phyloP scores from a whole-genome alignment of 768 basidiomycete species.

The Mycena crocata region DNA sequence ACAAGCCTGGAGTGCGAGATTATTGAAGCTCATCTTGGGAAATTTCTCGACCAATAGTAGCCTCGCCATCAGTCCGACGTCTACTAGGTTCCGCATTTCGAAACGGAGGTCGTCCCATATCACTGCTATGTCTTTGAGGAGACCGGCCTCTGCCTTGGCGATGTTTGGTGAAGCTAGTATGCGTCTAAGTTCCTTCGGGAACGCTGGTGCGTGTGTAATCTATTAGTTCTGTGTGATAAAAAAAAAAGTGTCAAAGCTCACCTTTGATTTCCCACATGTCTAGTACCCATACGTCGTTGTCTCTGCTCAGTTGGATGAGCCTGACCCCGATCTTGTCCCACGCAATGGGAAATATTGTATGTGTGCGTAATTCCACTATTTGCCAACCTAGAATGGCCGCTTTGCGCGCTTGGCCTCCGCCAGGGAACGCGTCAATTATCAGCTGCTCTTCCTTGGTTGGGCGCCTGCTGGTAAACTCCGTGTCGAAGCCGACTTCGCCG shows the following conservation, averaged over 20 bases:
- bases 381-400: not conserved
- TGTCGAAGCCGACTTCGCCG: conserved; percentile 3
- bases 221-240: not conserved
- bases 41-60: not conserved
- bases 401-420: not conserved
- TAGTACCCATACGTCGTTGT: not conserved
- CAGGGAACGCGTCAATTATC: not conserved
- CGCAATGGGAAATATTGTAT: not conserved
- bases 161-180: not conserved
- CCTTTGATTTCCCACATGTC: conserved; percentile 1
- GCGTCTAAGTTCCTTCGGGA: not conserved
- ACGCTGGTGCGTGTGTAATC: not conserved
- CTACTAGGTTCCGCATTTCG: not conserved
- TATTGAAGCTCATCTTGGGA: not conserved
- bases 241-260: not conserved
- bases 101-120: not conserved
- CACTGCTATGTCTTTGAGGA: not conserved
- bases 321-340: not conserved
- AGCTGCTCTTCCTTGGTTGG: not conserved
- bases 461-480: not conserved
- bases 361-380: not conserved
- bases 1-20: not conserved
- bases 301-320: not conserved
- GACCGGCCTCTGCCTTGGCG: not conserved
- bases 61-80: conserved; percentile 1